Evolutionary conservation across 2,329 filamentous ascomycete genomes (phyloP), one percentile per base, ranked within the genome.

Genomic region (Sporothrix sp.): DNA sequence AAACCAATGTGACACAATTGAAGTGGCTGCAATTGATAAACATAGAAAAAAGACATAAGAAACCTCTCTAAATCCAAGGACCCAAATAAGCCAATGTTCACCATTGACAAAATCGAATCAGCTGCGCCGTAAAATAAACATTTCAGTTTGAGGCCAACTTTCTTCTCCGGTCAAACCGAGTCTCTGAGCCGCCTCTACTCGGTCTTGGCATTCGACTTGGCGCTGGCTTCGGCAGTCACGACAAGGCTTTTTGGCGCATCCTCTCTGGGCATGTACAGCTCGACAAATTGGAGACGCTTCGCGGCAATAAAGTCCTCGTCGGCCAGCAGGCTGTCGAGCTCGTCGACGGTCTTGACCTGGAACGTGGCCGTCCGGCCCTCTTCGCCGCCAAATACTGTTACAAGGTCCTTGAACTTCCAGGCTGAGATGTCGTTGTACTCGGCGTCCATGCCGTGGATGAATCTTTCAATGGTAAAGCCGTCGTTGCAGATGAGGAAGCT

Each of bases 391-490:
- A 60, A 60, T 1, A 55, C 53, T 7, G 38, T 48, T 8, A 58
- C 54, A 1, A 57, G 39, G 2, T 58, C 54, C 49, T 58, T 56
- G 71, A 83, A 85, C 46, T 83, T 73, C 89, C 89, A 95, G 10
- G 71, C 65, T 52, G 78, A 74, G 51, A 95, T 82, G 62, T 95
- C 86, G 62, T 95, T 95, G 71, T 95, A 95, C 23, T 63, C 64
- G 28, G 79, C 85, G 8, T 89, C 72, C 80, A 84, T 84, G 48
- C 87, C 87, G 66, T 95, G 88, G 60, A 95, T 94, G 64, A 80
- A 85, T 27, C 89, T 81, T 68, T 95, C 89, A 63, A 94, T 93
- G 9, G 88, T 93, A 68, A 86, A 95, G 10, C 89, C 89, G 36
- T 90, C 80, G 64, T 94, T 94, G 73, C 85, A 88, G 58, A 95